Evolutionary conservation across 2,329 filamentous ascomycete species (phyloP).

Genomic region (Aureobasidium sp.): DNA sequence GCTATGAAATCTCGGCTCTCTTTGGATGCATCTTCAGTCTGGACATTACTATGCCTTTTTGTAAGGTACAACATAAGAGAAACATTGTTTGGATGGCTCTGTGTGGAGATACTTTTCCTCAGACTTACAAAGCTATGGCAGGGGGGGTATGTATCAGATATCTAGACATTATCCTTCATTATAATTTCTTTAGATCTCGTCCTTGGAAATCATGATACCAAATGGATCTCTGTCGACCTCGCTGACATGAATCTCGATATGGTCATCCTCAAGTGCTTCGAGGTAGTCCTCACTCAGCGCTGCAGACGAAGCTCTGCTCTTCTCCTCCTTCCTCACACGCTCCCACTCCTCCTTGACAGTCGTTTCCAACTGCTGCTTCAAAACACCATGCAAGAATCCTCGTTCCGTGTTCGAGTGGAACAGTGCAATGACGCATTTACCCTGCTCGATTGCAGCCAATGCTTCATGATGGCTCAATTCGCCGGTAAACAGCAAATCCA

Average conservation of each 20-base stretch:
- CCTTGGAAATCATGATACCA: constrained; percentile 52
- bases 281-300: constrained; percentile 30
- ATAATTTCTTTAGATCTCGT: constrained; percentile 16
- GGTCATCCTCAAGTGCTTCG: constrained; percentile 43
- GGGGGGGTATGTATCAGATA: too few relatives aligned
- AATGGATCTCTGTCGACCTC: constrained; percentile 80
- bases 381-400: constrained; percentile 63
- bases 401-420: constrained; percentile 94
- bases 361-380: constrained; percentile 57
- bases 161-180: background rate
- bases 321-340: constrained; percentile 34
- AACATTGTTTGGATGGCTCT: too few relatives aligned
- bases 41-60: too few relatives aligned
- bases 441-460: constrained; percentile 73
- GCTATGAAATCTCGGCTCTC: too few relatives aligned
- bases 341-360: constrained; percentile 50
- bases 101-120: background rate
- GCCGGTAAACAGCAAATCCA: constrained; percentile 81
- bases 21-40: too few relatives aligned
- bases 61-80: too few relatives aligned
- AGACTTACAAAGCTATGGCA: background rate
- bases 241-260: constrained; percentile 63
- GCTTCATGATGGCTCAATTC: constrained; percentile 93
- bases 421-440: constrained; percentile 70
- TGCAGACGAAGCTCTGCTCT: constrained; percentile 18